Evolutionary conservation across 192 early-diverging fungal species (phyloP).

Genomic region (Umbelopsis sp.): DNA sequence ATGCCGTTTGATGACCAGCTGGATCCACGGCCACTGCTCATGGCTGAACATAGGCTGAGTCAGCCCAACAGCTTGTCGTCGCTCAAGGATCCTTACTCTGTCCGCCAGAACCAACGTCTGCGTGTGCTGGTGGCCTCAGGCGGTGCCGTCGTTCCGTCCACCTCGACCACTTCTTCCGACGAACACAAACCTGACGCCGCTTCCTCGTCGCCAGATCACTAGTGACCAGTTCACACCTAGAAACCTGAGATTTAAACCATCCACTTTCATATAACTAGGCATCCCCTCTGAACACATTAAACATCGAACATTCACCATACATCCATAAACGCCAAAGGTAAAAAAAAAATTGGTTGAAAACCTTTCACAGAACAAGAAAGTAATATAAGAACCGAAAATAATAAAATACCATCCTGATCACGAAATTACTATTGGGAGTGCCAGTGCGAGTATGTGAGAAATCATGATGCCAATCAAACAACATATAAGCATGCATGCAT

Average conservation of each 20-base stretch:
- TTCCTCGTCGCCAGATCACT: background rate
- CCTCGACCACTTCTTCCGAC: background rate
- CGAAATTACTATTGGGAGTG: no score
- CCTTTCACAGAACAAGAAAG: no score
- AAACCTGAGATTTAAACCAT: no score
- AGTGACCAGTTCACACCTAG: no score
- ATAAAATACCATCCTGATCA: background rate
- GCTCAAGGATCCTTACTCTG: background rate
- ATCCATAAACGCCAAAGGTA: no score
- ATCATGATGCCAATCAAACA: no score
- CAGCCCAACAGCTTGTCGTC: background rate
- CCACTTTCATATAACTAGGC: no score
- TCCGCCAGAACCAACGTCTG: constrained; percentile 2
- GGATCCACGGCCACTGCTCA: constrained; percentile 10
- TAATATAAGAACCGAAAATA: background rate
- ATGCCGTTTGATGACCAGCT: background rate
- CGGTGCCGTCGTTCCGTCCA: background rate
- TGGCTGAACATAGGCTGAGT: background rate
- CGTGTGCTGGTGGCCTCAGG: constrained; percentile 1
- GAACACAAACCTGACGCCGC: constrained; percentile 15
- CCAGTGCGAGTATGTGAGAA: no score
- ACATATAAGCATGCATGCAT: no score
- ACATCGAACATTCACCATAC: no score
- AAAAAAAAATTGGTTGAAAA: no score
- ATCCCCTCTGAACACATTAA: background rate